phyloP scores from a whole-genome alignment of 306 rosid genomes.

The Ziziphus jujuba region DNA sequence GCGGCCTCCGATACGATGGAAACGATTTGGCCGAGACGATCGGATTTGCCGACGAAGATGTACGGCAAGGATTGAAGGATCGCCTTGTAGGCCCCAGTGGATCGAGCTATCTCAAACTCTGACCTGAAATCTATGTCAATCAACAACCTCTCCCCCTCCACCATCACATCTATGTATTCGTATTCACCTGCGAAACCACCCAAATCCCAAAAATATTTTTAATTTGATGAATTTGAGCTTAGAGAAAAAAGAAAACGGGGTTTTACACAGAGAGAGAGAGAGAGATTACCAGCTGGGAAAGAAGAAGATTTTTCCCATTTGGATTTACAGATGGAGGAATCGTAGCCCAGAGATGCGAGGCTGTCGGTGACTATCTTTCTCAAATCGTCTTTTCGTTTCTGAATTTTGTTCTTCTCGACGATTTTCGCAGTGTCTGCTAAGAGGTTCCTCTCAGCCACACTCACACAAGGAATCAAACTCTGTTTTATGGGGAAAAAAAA shows the following conservation, averaged over 20 bases:
- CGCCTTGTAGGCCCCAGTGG: slow-evolving; percentile 77
- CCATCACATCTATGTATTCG: slow-evolving; percentile 78
- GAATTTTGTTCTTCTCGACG: slow-evolving; percentile 67
- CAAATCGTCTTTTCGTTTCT: slow-evolving; percentile 70
- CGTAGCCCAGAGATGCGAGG: slow-evolving; percentile 73
- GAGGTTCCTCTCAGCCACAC: slow-evolving; percentile 80
- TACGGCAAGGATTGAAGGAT: slow-evolving; percentile 79
- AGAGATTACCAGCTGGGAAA: slow-evolving; percentile 69
- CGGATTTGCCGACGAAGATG: slow-evolving; percentile 82
- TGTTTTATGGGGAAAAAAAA: too few relatives aligned
- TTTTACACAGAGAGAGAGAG: neutral
- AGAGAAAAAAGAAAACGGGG: neutral
- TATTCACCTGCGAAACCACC: slow-evolving; percentile 72
- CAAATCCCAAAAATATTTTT: slow-evolving; percentile 2
- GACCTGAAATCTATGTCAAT: slow-evolving; percentile 89
- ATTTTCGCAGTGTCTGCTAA: slow-evolving; percentile 85
- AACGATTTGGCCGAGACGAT: slow-evolving; percentile 76
- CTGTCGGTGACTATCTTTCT: slow-evolving; percentile 59
- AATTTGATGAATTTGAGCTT: neutral
- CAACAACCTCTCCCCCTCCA: slow-evolving; percentile 74
- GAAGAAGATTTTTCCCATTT: slow-evolving; percentile 84
- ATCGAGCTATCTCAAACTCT: slow-evolving; percentile 93
- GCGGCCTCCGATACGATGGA: slow-evolving; percentile 80
- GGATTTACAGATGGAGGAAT: slow-evolving; percentile 77
- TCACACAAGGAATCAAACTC: slow-evolving; percentile 74